A percentile compares a stretch with the other conserved stretches of the same genome.
Evolutionary conservation across 805 yeast genomes (phyloP).

Genomic region (Sugiyamaella valdiviana): DNA sequence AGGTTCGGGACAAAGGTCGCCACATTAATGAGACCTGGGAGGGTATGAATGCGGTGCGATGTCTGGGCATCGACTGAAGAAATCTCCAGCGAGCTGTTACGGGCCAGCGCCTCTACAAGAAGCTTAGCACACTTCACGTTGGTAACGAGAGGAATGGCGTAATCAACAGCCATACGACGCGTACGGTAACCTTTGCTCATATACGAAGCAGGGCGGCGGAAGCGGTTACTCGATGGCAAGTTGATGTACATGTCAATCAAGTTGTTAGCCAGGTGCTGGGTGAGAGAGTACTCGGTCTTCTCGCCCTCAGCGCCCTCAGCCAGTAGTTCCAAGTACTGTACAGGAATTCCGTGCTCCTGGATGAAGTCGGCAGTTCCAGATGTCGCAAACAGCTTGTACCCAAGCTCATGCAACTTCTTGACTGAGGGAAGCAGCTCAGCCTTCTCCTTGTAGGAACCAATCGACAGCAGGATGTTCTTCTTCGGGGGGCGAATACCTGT

Average conservation of each 20-base stretch:
- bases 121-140: constrained; percentile 96
- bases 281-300: constrained; percentile 87
- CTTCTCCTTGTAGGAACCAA: constrained; percentile 97
- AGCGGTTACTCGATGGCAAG: constrained; percentile 93
- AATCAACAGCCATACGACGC: constrained; percentile 99
- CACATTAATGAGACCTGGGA: constrained; percentile 85
- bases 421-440: constrained; percentile 87
- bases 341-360: constrained; percentile 90
- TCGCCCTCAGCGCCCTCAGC: constrained; percentile 59
- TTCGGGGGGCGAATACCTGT: constrained; percentile 94
- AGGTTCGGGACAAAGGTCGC: constrained; percentile 71
- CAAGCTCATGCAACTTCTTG: constrained; percentile 69
- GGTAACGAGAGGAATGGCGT: constrained; percentile 94
- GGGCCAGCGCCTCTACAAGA: constrained; percentile 85
- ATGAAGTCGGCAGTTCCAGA: constrained; percentile 99
- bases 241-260: constrained; percentile 93
- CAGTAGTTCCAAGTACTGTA: constrained; percentile 87
- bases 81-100: constrained; percentile 52
- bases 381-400: constrained; percentile 90
- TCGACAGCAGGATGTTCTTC: constrained; percentile 86
- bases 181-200: constrained; percentile 96
- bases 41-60: constrained; percentile 70
- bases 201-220: constrained; percentile 97
- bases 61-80: constrained; percentile 81
- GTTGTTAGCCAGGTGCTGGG: constrained; percentile 95